phyloP scores from a whole-genome alignment of 2,329 filamentous ascomycete genomes.

The Fusarium neocosmosporiellum region DNA sequence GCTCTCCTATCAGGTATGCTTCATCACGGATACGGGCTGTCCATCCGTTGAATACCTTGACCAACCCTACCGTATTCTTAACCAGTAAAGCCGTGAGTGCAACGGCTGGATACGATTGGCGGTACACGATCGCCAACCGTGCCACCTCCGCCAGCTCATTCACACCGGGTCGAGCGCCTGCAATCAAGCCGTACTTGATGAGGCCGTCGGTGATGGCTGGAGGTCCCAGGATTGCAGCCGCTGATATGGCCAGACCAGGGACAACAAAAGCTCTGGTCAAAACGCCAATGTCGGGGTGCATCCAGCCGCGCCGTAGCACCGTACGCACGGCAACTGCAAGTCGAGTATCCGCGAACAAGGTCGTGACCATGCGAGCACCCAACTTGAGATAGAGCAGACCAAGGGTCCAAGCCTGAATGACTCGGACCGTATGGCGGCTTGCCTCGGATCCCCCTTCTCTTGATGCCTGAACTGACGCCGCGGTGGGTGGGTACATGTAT shows the following conservation, averaged over 20 bases:
- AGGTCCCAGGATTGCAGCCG: constrained; percentile 72
- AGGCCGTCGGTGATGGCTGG: constrained; percentile 62
- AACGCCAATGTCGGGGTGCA: constrained; percentile 80
- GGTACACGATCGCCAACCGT: constrained; percentile 56
- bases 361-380: constrained; percentile 73
- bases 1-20: constrained; percentile 94
- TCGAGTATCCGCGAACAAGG: constrained; percentile 75
- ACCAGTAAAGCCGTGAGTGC: constrained; percentile 61
- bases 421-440: constrained; percentile 76
- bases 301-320: constrained; percentile 79
- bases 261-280: constrained; percentile 90
- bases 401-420: constrained; percentile 94
- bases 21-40: constrained; percentile 88
- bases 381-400: constrained; percentile 92
- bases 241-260: constrained; percentile 73
- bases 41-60: constrained; percentile 78
- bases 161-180: constrained; percentile 27
- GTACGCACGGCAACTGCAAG: constrained; percentile 79
- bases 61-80: constrained; percentile 60
- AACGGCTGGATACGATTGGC: constrained; percentile 76
- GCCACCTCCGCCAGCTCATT: constrained; percentile 44
- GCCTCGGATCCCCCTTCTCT: constrained; percentile 39
- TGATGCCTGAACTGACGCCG: constrained; percentile 43
- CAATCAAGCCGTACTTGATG: constrained; percentile 41
- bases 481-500: constrained; percentile 66